Evolutionary conservation across 1,139 yeast genomes (phyloP), one percentile per base, ranked within the genome.

Genomic region (Hemisphaericaspora subhashii): DNA sequence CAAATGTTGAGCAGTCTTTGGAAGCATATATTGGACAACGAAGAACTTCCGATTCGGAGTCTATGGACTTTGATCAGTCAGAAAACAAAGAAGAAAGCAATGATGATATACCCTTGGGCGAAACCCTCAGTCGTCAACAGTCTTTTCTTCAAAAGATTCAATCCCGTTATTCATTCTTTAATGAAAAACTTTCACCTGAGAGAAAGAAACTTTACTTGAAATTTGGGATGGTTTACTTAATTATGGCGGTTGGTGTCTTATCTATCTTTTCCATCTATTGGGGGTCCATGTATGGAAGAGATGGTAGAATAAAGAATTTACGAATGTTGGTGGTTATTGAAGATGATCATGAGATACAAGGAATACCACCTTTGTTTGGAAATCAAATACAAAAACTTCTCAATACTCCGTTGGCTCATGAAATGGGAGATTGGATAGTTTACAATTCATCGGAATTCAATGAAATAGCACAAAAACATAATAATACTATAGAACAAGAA

Each of bases 371-470:
- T 1, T 25, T 55, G 1, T 58, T 68, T 21, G 72, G 73, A 2
- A 43, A 60, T 32, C 36, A 53, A 2, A 42, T 67, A 3, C 30
- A 24, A 24, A 35, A 51, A 3, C 31, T 58, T 2, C 30, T 65
- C 12, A 25, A 48, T 3, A 40, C 54, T 4, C 48, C 54, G 1
- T 30, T 34, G 4, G 65, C 56, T 1, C 34, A 39, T 30, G 15
- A 24, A 2, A 38, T 53, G 7, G 78, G 74, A 1, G 60, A 62
- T 7, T 79, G 82, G 82, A 48, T 54, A 3, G 37, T 68, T 11
- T 55, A 42, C 37, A 49, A 57, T 46, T 38, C 58, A 49, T 55
- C 58, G 34, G 54, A 56, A 47, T 51, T 68, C 47, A 47, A 48
- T 37, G 41, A 46, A 12, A 47, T 53, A 37, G 73, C 75, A n/a